Evolutionary conservation across 2,329 filamentous ascomycete species (phyloP).

Genomic region (Ophiostoma quercus): DNA sequence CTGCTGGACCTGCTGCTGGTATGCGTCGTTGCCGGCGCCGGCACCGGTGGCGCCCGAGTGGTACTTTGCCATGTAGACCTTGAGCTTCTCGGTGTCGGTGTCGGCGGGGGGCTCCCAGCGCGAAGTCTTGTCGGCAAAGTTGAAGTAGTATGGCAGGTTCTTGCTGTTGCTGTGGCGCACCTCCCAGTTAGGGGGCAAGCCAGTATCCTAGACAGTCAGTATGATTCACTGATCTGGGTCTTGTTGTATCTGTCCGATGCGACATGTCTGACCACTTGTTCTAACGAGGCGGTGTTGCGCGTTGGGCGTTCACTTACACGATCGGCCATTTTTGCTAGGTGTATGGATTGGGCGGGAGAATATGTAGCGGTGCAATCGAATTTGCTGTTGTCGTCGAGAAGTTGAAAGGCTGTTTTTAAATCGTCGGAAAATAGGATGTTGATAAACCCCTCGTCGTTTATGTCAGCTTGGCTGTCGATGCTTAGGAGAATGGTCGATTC

Average conservation of each 20-base stretch:
- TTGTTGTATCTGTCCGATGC: neutral
- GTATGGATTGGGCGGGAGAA: neutral
- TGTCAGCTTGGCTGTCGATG: neutral
- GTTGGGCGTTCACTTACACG: neutral
- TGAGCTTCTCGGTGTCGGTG: constrained; percentile 87
- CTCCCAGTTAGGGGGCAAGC: constrained; percentile 84
- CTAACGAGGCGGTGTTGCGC: neutral
- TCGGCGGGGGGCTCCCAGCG: constrained; percentile 89
- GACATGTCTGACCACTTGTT: neutral
- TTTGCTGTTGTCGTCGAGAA: neutral
- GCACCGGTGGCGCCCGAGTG: constrained; percentile 53
- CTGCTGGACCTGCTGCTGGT: constrained; percentile 23
- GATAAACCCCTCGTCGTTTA: constrained; percentile 6
- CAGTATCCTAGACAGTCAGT: constrained; percentile 54
- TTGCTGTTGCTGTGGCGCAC: constrained; percentile 97
- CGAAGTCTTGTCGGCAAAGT: constrained; percentile 76
- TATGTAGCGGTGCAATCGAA: neutral
- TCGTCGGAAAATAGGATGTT: neutral
- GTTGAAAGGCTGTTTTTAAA: neutral
- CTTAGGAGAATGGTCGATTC: neutral
- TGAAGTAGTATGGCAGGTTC: constrained; percentile 99
- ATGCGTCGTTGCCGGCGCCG: neutral
- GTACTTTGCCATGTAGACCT: constrained; percentile 85
- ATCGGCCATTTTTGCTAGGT: constrained; percentile 3
- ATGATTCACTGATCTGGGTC: neutral